Evolutionary conservation across 148 eudicot species (phyloP).

Genomic region (Dysphania ambrosioides): DNA sequence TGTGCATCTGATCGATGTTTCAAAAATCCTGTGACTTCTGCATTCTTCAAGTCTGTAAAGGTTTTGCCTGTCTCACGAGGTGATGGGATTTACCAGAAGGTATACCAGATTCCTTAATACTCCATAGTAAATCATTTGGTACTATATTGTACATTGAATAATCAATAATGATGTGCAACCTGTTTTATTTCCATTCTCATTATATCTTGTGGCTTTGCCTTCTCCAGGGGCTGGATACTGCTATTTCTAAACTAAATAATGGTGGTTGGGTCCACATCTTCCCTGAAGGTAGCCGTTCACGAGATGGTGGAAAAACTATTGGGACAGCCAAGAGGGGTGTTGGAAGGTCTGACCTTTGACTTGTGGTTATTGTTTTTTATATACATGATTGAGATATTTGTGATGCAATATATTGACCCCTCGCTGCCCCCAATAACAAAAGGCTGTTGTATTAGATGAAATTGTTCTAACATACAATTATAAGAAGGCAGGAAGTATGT

Average conservation of each 20-base stretch:
- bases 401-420: too few species aligned
- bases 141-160: background rate
- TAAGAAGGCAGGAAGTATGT: too few species aligned
- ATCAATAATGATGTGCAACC: conserved; percentile 7
- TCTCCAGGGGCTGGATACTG: conserved; percentile 85
- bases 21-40: conserved; percentile 77
- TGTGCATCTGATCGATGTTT: conserved; percentile 93
- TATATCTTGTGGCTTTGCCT: background rate
- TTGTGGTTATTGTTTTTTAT: background rate
- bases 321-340: conserved; percentile 78
- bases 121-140: background rate
- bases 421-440: too few species aligned
- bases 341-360: conserved; percentile 54
- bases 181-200: conserved; percentile 13
- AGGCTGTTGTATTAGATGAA: too few species aligned
- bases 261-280: conserved; percentile 98
- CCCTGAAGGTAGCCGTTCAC: conserved; percentile 95
- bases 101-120: conserved; percentile 13
- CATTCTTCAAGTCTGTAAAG: conserved; percentile 78
- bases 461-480: too few species aligned
- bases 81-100: conserved; percentile 94
- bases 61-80: conserved; percentile 92
- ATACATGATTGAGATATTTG: too few species aligned
- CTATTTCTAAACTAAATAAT: conserved; percentile 71
- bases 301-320: conserved; percentile 84